Conservation (phyloP, 2,329 filamentous ascomycete genomes). For the Ceratocystis huliohia region DNA sequence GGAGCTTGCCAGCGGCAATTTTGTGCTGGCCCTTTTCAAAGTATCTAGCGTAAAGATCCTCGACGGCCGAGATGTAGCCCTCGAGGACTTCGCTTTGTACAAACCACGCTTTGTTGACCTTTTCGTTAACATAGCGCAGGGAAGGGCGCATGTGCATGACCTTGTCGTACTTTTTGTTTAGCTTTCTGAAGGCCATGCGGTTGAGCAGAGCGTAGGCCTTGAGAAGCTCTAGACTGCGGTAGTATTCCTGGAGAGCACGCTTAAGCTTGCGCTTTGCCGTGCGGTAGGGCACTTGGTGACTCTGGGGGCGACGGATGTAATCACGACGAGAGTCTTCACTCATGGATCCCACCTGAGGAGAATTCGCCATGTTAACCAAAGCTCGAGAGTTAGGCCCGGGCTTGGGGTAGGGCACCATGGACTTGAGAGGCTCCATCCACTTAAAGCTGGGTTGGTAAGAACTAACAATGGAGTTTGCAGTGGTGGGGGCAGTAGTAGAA, state of each 20-base stretch:
- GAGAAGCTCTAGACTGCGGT: constrained; percentile 77
- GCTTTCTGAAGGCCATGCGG: constrained; percentile 85
- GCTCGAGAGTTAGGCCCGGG: constrained; percentile 50
- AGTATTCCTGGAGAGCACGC: constrained; percentile 80
- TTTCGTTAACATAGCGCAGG: constrained; percentile 75
- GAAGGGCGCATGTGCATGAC: constrained; percentile 64
- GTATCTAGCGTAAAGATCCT: constrained; percentile 87
- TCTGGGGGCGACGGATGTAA: constrained; percentile 38
- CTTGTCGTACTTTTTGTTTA: constrained; percentile 99
- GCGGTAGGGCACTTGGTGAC: constrained; percentile 60
- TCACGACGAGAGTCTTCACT: constrained; percentile 32
- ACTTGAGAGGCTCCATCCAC: constrained; percentile 43
- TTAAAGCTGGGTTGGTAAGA: not conserved
- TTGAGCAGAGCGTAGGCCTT: constrained; percentile 88
- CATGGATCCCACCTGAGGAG: constrained; percentile 32
- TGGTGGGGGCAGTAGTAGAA: not conserved
- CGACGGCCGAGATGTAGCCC: constrained; percentile 62
- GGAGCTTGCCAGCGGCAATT: constrained; percentile 74
- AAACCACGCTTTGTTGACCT: constrained; percentile 82
- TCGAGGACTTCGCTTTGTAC: constrained; percentile 80
- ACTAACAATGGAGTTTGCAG: not conserved
- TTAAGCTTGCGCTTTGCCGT: constrained; percentile 87
- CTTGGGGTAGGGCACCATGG: constrained; percentile 27
- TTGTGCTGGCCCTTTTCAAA: constrained; percentile 92
- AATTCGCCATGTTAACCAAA: constrained; percentile 41